These are phyloP conservation scores for Stropharia rugosoannulata DNA, from an alignment of 768 basidiomycete species.

Conservation along the genomic window DNA sequence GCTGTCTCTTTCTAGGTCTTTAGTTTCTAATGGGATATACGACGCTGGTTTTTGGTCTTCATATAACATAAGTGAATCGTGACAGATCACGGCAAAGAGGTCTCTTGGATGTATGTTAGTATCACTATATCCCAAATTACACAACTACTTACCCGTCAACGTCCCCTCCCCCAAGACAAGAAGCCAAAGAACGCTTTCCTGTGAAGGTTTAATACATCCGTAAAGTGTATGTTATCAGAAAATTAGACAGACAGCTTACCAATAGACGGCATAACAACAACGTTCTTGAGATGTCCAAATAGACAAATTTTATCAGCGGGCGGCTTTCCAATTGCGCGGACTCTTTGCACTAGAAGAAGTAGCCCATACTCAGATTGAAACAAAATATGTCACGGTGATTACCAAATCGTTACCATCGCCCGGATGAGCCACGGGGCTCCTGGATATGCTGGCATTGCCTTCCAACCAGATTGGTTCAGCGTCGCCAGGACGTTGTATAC, in stretches of 20 bases:
- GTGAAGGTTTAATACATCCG: not conserved
- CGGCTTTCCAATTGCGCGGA: constrained; percentile 70
- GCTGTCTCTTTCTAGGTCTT: constrained; percentile 45
- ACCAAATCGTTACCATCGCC: constrained; percentile 53
- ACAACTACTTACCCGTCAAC: constrained; percentile 62
- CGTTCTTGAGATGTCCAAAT: constrained; percentile 64
- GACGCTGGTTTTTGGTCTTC: constrained; percentile 47
- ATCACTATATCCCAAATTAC: not conserved
- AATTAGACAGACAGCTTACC: constrained; percentile 32
- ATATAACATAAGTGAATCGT: constrained; percentile 54
- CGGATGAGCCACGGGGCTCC: constrained; percentile 75
- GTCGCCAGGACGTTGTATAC: constrained; percentile 53
- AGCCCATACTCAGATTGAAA: not conserved
- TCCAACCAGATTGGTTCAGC: constrained; percentile 51
- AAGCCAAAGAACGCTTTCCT: constrained; percentile 66
- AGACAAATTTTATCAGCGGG: constrained; percentile 53
- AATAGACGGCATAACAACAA: constrained; percentile 66
- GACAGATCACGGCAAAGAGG: constrained; percentile 58
- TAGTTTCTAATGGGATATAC: constrained; percentile 41
- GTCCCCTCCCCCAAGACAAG: constrained; percentile 73
- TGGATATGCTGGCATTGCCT: constrained; percentile 62
- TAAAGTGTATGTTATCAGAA: not conserved
- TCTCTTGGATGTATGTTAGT: constrained; percentile 42
- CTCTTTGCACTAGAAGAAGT: constrained; percentile 55
- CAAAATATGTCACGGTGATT: not conserved